Evolutionary conservation across 2,329 filamentous ascomycete species (phyloP), one percentile per base, ranked within the genome.

Genomic region (Fusarium albidum): DNA sequence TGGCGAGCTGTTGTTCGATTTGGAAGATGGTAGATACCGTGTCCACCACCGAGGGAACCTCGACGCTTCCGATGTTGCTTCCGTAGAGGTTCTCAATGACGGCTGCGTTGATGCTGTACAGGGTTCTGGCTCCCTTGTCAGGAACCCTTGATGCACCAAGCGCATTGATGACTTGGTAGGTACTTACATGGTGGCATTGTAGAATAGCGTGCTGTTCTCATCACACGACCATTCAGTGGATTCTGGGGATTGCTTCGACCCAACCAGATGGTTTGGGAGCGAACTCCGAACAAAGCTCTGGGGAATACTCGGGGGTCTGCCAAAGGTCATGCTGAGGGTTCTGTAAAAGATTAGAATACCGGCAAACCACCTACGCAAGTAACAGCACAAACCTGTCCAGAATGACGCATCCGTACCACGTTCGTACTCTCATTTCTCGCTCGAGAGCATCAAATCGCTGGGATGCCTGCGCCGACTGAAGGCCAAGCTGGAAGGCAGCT

Each of bases 401-500:
- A 4, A 63, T 14, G 0, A 64, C 34, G 9, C 60, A 59, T 3
- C 61, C 61, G 28, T 55, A 63, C 82, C 80, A 84, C 0, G 75
- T 77, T 1, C 80, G 69, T 37, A 75, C 78, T 9, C 80, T 68
- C 3, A 76, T 75, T 59, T 83, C 81, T 4, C 71, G 69, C 33
- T 82, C 76, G 0, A 80, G 42, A 0, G 73, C 69, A 0, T 73
- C 60, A 34, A 78, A 77, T 0, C 66, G 54, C 7, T 59, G 64
- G 0, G 71, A 68, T 0, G 74, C 71, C 15, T 76, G 64, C 4
- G 66, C 66, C 0, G 77, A 81, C 52, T 84, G 81, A 0, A 84
- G 64, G 0, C 82, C 82, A 2, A 85, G 68, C 26, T 81, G 77
- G 21, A 81, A 69, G 0, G 81, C 81, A 1, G 77, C 76, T 52